These are phyloP conservation scores for Monosporascus ibericus DNA, from an alignment of 2,329 filamentous ascomycete genomes.

Conservation along the genomic window DNA sequence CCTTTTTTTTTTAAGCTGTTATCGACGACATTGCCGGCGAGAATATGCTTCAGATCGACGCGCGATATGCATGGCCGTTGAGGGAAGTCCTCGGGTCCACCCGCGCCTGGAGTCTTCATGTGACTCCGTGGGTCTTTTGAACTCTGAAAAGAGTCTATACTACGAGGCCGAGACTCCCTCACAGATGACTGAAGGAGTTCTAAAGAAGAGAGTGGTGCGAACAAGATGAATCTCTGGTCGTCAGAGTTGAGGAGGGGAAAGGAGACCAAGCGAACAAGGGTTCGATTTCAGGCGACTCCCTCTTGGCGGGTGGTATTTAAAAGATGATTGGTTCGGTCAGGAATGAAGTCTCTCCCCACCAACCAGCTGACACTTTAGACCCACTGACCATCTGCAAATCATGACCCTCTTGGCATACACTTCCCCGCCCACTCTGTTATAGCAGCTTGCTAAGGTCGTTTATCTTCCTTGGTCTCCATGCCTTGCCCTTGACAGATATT, in stretches of 20 bases:
- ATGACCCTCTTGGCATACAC: conserved; percentile 21
- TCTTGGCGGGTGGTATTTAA: conserved; percentile 1
- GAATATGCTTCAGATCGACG: neutral
- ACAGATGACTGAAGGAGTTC: neutral
- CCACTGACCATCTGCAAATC: conserved; percentile 32
- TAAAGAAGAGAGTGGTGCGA: conserved; percentile 27
- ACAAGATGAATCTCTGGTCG: neutral
- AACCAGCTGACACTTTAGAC: conserved; percentile 32
- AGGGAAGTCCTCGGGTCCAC: neutral
- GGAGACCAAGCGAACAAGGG: conserved; percentile 4
- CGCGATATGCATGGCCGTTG: neutral
- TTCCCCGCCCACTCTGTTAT: conserved; percentile 12
- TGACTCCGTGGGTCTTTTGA: conserved; percentile 25
- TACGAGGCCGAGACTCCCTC: conserved; percentile 21
- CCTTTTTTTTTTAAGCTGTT: neutral
- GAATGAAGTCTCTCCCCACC: conserved; percentile 21
- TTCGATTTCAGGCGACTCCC: neutral
- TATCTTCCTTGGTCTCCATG: neutral
- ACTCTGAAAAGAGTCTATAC: conserved; percentile 11
- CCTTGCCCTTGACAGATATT: neutral
- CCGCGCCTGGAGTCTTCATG: conserved; percentile 22
- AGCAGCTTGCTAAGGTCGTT: conserved; percentile 1
- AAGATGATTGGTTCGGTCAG: conserved; percentile 3
- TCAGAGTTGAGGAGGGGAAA: conserved; percentile 3
- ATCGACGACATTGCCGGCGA: neutral